Conservation (phyloP, 2,329 filamentous ascomycete species). For the Fusarium scirpi region DNA sequence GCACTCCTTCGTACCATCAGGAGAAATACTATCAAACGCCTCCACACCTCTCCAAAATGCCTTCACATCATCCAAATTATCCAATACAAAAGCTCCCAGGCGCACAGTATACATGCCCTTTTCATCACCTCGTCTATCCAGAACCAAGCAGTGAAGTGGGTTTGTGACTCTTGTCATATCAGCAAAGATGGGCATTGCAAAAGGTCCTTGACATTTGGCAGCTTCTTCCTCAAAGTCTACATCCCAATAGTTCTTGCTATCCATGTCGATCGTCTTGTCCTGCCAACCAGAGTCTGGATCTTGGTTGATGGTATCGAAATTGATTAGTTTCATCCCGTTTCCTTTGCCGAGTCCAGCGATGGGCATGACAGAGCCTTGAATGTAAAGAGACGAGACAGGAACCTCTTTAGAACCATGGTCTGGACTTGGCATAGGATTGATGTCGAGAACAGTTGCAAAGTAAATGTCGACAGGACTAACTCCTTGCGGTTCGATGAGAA, state of each 20-base stretch:
- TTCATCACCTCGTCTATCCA: not conserved
- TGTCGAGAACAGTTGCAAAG: conserved; percentile 3
- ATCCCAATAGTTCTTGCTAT: conserved; percentile 26
- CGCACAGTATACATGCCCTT: not conserved
- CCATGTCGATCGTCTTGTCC: not conserved
- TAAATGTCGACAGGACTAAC: not conserved
- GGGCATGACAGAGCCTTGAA: not conserved
- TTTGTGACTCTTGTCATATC: not conserved
- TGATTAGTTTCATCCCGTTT: not conserved
- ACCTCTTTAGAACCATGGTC: not conserved
- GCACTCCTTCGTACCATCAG: not conserved
- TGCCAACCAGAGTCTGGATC: fast-evolving
- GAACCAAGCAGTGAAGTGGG: not conserved
- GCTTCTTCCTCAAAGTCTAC: conserved; percentile 14
- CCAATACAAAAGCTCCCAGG: not conserved
- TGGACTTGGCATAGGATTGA: not conserved
- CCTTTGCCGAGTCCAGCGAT: not conserved
- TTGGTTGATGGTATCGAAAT: not conserved
- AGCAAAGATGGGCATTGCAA: conserved; percentile 17
- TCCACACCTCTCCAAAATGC: conserved; percentile 2
- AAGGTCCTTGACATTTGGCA: not conserved
- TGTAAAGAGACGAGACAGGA: not conserved
- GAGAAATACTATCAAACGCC: not conserved
- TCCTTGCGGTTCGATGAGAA: conserved; percentile 15
- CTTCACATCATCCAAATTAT: not conserved